Evolutionary conservation across 2,329 filamentous ascomycete genomes (phyloP).

Genomic region (Elsinoe arachidis): DNA sequence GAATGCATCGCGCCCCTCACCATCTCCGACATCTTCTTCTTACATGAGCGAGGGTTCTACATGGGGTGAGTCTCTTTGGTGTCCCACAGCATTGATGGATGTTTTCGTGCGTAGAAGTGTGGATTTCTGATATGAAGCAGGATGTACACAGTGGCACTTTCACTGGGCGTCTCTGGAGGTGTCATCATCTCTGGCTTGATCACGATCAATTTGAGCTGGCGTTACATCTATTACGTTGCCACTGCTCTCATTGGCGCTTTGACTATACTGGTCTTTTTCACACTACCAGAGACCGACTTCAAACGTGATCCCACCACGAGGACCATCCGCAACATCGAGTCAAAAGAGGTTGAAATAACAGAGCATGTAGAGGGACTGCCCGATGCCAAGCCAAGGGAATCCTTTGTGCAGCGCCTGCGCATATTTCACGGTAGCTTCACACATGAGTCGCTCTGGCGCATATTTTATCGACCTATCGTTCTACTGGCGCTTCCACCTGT

Average conservation of each 20-base stretch:
- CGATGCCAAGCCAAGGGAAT: constrained; percentile 32
- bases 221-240: constrained; percentile 45
- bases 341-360: neutral
- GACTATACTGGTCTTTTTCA: constrained; percentile 43
- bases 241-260: constrained; percentile 42
- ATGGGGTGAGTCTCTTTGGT: constrained; percentile 37
- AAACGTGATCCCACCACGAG: constrained; percentile 16
- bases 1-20: constrained; percentile 43
- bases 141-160: constrained; percentile 23
- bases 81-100: neutral
- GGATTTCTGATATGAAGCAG: constrained; percentile 11
- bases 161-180: constrained; percentile 23
- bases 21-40: constrained; percentile 49
- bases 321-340: neutral
- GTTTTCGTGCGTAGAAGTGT: constrained; percentile 1
- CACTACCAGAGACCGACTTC: constrained; percentile 49
- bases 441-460: constrained; percentile 38
- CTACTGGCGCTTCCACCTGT: constrained; percentile 43
- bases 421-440: constrained; percentile 41
- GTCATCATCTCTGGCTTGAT: constrained; percentile 36
- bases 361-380: neutral
- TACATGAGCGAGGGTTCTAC: constrained; percentile 46
- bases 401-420: constrained; percentile 40
- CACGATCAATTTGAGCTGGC: constrained; percentile 41
- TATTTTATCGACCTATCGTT: constrained; percentile 43